These are phyloP conservation scores for Aspergillus alliaceus DNA, from an alignment of 2,329 filamentous ascomycete species.

Conservation along the genomic window DNA sequence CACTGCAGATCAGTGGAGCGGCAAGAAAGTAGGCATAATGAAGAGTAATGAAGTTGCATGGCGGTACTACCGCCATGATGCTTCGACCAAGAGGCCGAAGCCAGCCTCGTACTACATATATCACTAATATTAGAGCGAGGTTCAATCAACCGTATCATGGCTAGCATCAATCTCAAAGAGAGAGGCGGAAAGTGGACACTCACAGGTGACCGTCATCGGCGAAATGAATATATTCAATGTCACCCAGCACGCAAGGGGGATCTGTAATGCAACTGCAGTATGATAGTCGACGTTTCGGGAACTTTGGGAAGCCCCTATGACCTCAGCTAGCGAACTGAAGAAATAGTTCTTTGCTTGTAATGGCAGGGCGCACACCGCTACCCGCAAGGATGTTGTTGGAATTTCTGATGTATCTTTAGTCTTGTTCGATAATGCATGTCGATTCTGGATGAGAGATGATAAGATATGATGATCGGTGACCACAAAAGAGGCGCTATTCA, in stretches of 20 bases:
- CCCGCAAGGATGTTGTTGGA: slow-evolving; percentile 17
- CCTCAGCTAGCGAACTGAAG: slow-evolving; percentile 6
- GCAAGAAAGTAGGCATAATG: slow-evolving; percentile 68
- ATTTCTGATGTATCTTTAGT: slow-evolving; percentile 10
- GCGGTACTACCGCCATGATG: slow-evolving; percentile 31
- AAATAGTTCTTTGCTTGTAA: background rate
- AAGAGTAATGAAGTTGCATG: slow-evolving; percentile 62
- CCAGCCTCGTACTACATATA: slow-evolving; percentile 20
- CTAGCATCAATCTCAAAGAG: background rate
- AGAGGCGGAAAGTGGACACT: background rate
- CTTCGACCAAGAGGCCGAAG: slow-evolving; percentile 20
- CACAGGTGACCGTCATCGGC: background rate
- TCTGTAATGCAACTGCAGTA: background rate
- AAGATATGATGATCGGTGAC: background rate
- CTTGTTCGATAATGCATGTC: slow-evolving; percentile 15
- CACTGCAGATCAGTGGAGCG: slow-evolving; percentile 55
- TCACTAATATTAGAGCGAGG: background rate
- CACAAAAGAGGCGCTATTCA: background rate
- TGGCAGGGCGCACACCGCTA: slow-evolving; percentile 18
- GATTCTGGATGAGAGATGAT: background rate
- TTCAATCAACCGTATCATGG: background rate
- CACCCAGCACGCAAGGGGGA: background rate
- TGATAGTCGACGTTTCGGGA: background rate
- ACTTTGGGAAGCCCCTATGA: background rate
- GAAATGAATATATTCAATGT: background rate